Evolutionary conservation across 2,329 filamentous ascomycete genomes (phyloP), one percentile per base, ranked within the genome.

Genomic region (Lachnum nothofagi): DNA sequence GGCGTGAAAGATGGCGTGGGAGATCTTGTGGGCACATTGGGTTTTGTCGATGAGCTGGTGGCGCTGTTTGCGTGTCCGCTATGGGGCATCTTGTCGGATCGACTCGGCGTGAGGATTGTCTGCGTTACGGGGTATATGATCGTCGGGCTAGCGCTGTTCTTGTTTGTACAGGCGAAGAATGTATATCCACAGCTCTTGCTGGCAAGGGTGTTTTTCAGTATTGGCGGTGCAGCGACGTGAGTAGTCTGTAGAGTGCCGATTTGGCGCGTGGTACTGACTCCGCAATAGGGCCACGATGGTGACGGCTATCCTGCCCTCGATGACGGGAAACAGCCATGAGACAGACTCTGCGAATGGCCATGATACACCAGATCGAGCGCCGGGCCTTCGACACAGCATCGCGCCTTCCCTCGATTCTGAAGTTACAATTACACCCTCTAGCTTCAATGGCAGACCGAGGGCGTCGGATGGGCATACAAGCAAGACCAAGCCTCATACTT

Each of bases 141-240:
- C 58, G 86, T 97, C 46, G 90, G 86, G 1, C 55, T 90, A 10
- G 80, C 88, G 17, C 70, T 98, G 52, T 78, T 86, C 39, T 66
- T 90, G 12, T 88, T 95, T 62, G 91, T 96, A 22, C 88, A 94
- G 74, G 88, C 88, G 23, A 77, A 74, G 58, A 89, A 91, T 68
- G 81, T 96, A 7, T 96, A 95, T 68, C 91, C 93, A 8, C 85
- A 95, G 66, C 73, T 98, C 58, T 72, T 97, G 46, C 72, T 96
- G 35, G 90, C 87, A 46, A 79, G 93, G 57, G 73, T 97, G 43
- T 73, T 94, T 47, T 98, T 98, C 69, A 93, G 91, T 57, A 60
- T 96, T 16, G 93, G 93, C 20, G 93, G 88, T 17, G 90, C 91
- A n/a, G 93, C 91, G 19, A 83, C 87, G 76, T 91, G 64, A 70